These are phyloP conservation scores for Austroboletus novae-zelandiae DNA, from an alignment of 1,284 basidiomycete species.

Conservation along the genomic window DNA sequence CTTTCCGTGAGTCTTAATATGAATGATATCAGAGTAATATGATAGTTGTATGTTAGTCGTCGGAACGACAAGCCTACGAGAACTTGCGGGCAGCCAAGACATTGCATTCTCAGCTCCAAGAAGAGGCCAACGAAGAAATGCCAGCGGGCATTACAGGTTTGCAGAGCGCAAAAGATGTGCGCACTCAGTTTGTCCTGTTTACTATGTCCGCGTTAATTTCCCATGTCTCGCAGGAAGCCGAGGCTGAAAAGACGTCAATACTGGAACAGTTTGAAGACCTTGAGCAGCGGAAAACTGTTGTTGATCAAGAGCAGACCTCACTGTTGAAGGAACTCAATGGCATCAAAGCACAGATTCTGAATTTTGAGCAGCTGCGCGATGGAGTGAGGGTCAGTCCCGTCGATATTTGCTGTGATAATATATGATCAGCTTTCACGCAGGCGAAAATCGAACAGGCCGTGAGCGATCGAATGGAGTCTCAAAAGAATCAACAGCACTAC, in stretches of 20 bases:
- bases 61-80: conserved; percentile 26
- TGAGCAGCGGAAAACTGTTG: conserved; percentile 37
- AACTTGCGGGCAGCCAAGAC: conserved; percentile 32
- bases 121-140: conserved; percentile 71
- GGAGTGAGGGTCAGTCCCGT: conserved; percentile 41
- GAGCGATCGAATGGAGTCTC: conserved; percentile 45
- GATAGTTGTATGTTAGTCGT: conserved; percentile 20
- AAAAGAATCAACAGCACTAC: conserved; percentile 46
- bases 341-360: conserved; percentile 46
- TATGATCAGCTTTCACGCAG: conserved; percentile 26
- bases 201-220: not conserved
- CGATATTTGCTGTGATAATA: not conserved
- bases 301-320: conserved; percentile 43
- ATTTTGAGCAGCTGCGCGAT: conserved; percentile 43
- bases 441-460: conserved; percentile 45
- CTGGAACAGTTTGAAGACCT: conserved; percentile 50
- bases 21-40: not conserved
- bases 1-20: conserved; percentile 19
- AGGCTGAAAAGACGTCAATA: conserved; percentile 50
- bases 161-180: conserved; percentile 53
- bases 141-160: conserved; percentile 71
- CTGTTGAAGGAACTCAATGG: conserved; percentile 43
- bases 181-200: conserved; percentile 7
- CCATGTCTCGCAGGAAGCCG: conserved; percentile 44
- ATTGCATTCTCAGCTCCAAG: conserved; percentile 41